Base-by-base conservation (phyloP, 257 asterid species). In the Anisodus acutangulus region DNA sequence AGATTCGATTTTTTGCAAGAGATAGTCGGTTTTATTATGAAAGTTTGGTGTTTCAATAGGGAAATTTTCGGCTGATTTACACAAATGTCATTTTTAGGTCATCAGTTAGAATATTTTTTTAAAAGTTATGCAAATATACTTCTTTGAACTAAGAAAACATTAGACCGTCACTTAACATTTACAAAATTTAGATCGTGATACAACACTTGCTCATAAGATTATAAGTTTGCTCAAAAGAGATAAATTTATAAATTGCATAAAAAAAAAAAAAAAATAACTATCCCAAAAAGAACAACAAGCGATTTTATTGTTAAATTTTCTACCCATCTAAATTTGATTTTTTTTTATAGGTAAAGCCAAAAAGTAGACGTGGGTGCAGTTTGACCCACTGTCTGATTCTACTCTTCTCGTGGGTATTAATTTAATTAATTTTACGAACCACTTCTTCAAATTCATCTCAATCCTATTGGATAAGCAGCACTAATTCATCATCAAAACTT, bases 401-500 rank as follows among this genome's bases (percentile, higher is more conserved):
- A 51, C 51, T 76, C 63, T 8, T 76, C 81, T 76, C 62, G 16
- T 51, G 63, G 10, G 13, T 8, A 76, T 76, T 76, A 78, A 8
- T 78, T 78, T 7, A 78, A 76, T 76, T 22, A 22, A 22, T 78
- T 47, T 13, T 26, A 26, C 9, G n/a, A 78, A 78, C 81, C 63
- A 53, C 81, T 53, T 76, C 49, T 26, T 76, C 47, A 15, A 53
- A 53, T 76, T 51, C 64, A 76, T 53, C 6, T 78, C 8, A 53
- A 15, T 76, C 62, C 43, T 51, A 78, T 78, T 78, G 82, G 82
- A 78, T 78, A 78, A 49, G 47, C 82, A 53, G 82, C 82, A 51
- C 47, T 53, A 78, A 53, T 78, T 12, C 26, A 78, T 26, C 13
- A 26, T 22, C 13, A 26, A 53, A 31, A 54, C 0, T 31, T 26